These are phyloP conservation scores for Podospora tetraspora DNA, from an alignment of 495 filamentous ascomycete genomes.

Conservation along the genomic window DNA sequence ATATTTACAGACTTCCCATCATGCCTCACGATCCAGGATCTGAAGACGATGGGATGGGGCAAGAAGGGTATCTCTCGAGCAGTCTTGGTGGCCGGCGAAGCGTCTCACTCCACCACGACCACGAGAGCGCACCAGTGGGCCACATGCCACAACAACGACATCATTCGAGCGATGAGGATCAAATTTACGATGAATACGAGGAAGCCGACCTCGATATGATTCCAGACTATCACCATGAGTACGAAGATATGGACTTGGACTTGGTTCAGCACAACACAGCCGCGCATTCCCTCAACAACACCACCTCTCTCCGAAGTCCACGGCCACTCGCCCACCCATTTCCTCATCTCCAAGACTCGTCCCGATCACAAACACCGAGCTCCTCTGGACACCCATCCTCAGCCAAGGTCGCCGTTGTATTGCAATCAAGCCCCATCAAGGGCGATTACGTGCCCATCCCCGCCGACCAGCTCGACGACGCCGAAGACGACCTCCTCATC, in stretches of 20 bases:
- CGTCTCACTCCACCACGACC: background rate
- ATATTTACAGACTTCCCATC: background rate
- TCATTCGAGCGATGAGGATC: background rate
- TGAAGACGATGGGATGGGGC: background rate
- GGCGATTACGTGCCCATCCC: background rate
- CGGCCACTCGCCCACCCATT: background rate
- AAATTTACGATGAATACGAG: background rate
- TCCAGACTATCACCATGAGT: background rate
- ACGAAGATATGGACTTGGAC: conserved; percentile 10
- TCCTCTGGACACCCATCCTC: background rate
- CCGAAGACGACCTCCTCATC: conserved; percentile 2
- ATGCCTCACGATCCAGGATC: conserved; percentile 1
- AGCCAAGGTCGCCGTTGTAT: conserved; percentile 10
- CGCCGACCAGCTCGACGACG: background rate
- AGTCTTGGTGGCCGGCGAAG: background rate
- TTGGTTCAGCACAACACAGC: background rate
- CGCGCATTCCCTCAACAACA: background rate
- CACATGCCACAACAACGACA: background rate
- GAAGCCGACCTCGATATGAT: background rate
- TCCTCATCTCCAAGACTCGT: background rate
- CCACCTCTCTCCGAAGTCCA: background rate
- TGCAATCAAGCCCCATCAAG: conserved; percentile 7
- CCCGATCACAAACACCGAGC: background rate
- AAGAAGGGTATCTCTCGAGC: background rate
- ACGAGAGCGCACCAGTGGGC: background rate